phyloP scores from a whole-genome alignment of 1,139 yeast genomes.

The Hyphopichia pseudoburtonii region DNA sequence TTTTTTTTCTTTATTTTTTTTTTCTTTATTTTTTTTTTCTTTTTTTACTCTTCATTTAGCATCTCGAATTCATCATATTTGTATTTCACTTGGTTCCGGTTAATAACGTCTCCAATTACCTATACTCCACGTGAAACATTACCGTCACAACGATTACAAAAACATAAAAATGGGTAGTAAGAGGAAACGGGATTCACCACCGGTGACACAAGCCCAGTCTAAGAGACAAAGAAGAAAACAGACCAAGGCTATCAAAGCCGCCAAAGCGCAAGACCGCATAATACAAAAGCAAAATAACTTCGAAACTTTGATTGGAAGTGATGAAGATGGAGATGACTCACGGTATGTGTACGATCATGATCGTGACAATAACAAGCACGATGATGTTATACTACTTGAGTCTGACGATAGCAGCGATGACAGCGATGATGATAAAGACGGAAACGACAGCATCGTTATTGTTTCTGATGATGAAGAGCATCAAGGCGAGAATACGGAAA shows the following conservation, averaged over 20 bases:
- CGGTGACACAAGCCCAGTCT: constrained; percentile 14
- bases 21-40: background rate
- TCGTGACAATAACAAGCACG: constrained; percentile 13
- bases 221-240: constrained; percentile 20
- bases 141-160: too few species aligned
- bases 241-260: constrained; percentile 7
- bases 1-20: constrained; percentile 1
- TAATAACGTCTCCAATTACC: too few species aligned
- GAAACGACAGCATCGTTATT: constrained; percentile 27
- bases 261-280: constrained; percentile 1
- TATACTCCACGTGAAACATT: too few species aligned
- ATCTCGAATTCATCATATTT: too few species aligned
- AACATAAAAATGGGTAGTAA: constrained; percentile 22
- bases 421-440: constrained; percentile 9
- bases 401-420: constrained; percentile 18
- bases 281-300: background rate
- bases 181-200: constrained; percentile 20
- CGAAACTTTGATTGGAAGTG: background rate
- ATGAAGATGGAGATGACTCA: background rate
- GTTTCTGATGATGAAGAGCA: constrained; percentile 3
- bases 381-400: constrained; percentile 25
- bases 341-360: constrained; percentile 14
- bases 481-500: background rate
- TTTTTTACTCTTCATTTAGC: background rate
- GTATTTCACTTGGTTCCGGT: too few species aligned